phyloP scores from a whole-genome alignment of 352 stramenopile species.

The Albugo candida region DNA sequence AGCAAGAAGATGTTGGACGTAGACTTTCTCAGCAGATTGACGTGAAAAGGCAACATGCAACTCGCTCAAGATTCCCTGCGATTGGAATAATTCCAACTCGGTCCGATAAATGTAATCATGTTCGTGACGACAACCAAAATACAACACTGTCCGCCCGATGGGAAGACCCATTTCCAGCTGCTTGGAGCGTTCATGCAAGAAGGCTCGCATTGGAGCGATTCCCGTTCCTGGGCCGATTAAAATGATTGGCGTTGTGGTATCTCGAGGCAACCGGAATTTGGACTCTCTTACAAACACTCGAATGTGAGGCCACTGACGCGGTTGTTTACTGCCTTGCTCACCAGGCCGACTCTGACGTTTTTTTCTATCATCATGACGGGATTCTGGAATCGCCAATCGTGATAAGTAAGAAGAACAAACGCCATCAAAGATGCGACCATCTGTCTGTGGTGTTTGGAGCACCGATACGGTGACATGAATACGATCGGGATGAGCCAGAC shows the following conservation, averaged over 20 bases:
- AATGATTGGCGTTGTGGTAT: slow-evolving; percentile 83
- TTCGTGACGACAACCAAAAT: slow-evolving; percentile 75
- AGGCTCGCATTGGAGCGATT: slow-evolving; percentile 92
- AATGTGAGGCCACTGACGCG: slow-evolving; percentile 40
- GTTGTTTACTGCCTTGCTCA: slow-evolving; percentile 47
- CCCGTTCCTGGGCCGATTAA: slow-evolving; percentile 92
- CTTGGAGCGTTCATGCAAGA: slow-evolving; percentile 85
- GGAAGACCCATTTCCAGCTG: slow-evolving; percentile 39
- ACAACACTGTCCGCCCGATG: slow-evolving; percentile 84
- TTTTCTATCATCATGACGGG: slow-evolving; percentile 7
- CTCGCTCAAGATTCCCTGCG: slow-evolving; percentile 72
- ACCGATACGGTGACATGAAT: slow-evolving; percentile 92
- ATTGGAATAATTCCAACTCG: slow-evolving; percentile 79
- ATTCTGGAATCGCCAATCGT: slow-evolving; percentile 23
- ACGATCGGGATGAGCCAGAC: slow-evolving; percentile 72
- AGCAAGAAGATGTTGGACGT: slow-evolving; percentile 92
- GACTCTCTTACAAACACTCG: slow-evolving; percentile 89
- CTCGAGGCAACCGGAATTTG: slow-evolving; percentile 84
- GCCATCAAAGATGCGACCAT: slow-evolving; percentile 77
- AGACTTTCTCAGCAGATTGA: slow-evolving; percentile 82
- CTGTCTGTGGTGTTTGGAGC: slow-evolving; percentile 56
- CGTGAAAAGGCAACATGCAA: slow-evolving; percentile 92
- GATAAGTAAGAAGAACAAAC: slow-evolving; percentile 89
- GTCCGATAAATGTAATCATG: slow-evolving; percentile 83
- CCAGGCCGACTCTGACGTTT: slow-evolving; percentile 42